Conservation (phyloP, 495 filamentous ascomycete species). For the Trichocladium antarcticum region DNA sequence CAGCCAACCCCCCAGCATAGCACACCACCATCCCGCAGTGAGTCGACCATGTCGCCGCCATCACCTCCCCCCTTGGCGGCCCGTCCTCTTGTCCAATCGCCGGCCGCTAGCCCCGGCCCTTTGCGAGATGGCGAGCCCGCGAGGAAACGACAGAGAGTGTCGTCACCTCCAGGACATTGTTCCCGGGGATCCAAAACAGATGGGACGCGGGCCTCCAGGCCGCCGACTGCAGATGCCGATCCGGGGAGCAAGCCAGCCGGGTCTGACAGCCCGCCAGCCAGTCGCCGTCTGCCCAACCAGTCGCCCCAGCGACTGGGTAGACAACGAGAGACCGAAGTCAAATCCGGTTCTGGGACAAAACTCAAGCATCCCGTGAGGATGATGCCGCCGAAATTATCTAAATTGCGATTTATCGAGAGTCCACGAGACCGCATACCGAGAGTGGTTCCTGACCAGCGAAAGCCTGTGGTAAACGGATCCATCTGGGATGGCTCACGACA, state of each 20-base stretch:
- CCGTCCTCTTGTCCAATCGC: slow-evolving; percentile 6
- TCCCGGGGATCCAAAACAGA: slow-evolving; percentile 1
- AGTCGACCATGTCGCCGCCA: neutral
- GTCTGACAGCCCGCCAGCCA: neutral
- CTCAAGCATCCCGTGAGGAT: neutral
- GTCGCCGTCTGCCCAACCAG: neutral
- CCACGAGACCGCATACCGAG: neutral
- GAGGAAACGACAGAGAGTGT: slow-evolving; percentile 11
- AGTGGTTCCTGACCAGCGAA: neutral
- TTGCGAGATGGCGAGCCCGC: slow-evolving; percentile 4
- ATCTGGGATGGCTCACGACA: neutral
- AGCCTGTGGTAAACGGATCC: neutral
- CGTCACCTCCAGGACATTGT: neutral
- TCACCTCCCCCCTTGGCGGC: neutral
- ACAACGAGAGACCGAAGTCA: neutral
- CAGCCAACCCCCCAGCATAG: slow-evolving; percentile 8
- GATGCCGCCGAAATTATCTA: neutral
- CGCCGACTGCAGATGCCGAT: neutral
- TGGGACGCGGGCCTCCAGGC: neutral
- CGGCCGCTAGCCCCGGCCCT: slow-evolving; percentile 2
- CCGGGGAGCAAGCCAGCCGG: neutral
- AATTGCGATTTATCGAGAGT: slow-evolving; percentile 1
- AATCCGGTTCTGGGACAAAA: neutral
- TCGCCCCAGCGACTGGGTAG: neutral
- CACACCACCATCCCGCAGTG: neutral